Conservation (phyloP, 768 basidiomycete genomes). For the Psilocybe sp. region DNA sequence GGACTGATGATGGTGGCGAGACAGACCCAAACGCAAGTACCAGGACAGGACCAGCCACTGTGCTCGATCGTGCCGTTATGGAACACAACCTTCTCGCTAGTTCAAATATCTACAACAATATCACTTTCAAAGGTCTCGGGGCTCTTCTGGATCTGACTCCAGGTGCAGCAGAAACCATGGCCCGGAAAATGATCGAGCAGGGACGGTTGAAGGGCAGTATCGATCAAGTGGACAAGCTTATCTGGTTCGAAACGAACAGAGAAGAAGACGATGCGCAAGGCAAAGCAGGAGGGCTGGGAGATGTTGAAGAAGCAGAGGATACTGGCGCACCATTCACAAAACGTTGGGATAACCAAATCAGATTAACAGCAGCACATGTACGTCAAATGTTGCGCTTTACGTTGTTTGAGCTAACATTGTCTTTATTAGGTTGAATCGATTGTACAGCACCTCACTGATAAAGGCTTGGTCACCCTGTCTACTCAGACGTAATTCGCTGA, state of each 20-base stretch:
- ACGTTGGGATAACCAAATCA: slow-evolving; percentile 94
- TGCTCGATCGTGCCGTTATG: slow-evolving; percentile 96
- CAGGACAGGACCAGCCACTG: slow-evolving; percentile 90
- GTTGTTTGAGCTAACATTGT: slow-evolving; percentile 4
- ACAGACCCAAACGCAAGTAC: slow-evolving; percentile 62
- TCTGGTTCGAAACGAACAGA: slow-evolving; percentile 84
- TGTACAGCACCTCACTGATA: slow-evolving; percentile 77
- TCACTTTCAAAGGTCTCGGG: slow-evolving; percentile 93
- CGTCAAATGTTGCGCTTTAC: slow-evolving; percentile 19
- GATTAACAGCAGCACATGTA: slow-evolving; percentile 84
- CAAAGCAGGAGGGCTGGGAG: slow-evolving; percentile 90
- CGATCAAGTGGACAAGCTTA: slow-evolving; percentile 92
- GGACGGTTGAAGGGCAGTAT: slow-evolving; percentile 89
- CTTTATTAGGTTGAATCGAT: slow-evolving; percentile 72
- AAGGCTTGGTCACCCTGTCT: slow-evolving; percentile 52
- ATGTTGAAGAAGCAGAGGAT: slow-evolving; percentile 84
- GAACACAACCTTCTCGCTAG: slow-evolving; percentile 97
- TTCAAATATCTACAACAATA: slow-evolving; percentile 96
- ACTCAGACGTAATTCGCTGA: too few relatives aligned
- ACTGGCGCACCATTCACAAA: slow-evolving; percentile 89
- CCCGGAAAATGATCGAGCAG: slow-evolving; percentile 98
- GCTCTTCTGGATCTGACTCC: slow-evolving; percentile 86
- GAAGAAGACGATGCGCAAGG: slow-evolving; percentile 94
- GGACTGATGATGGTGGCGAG: slow-evolving; percentile 53
- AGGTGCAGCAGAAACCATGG: slow-evolving; percentile 95